Evolutionary conservation across 345 rosid species (phyloP), one percentile per base, ranked within the genome.

Genomic region (Lepidium sativum): DNA sequence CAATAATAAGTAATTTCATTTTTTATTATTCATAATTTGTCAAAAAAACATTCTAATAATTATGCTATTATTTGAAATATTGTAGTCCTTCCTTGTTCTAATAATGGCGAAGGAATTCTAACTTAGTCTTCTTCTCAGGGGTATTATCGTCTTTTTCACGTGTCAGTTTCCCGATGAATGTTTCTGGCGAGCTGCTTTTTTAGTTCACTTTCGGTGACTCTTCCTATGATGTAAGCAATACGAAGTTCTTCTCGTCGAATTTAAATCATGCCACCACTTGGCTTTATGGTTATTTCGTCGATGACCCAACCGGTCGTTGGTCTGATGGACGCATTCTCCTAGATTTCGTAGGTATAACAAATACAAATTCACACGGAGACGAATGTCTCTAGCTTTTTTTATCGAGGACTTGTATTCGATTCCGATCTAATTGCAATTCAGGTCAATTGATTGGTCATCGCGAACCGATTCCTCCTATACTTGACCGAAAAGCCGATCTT

Each of bases 161-260:
- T 43, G 1, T 16, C 27, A 35, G 18, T 52, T 52, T 60, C 16
- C 43, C 72, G 67, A 58, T 23, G 6, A 27, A 20, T 3, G 67
- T 47, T 31, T 10, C 77, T 69, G 69, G 73, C 58, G 65, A 60
- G 20, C 32, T 67, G 2, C 63, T 69, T 12, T 47, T 73, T 31
- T 34, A 68, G 29, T 74, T 74, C 54, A 68, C 65, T 39, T 74
- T 74, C 54, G 74, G 78, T 11, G 78, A 74, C 74, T 68, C 78
- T 31, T 68, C 73, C 8, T 74, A 74, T 70, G 78, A 74, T 56
- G 74, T 61, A 2, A 74, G 78, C 58, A 74, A 74, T 74, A 71
- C 63, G 2, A 58, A 62, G 51, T 68, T 67, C 65, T 58, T 72
- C 48, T 67, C 70, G 4, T 33, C 73, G 9, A 53, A 8, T 27